Percentiles rank a stretch among this genome's conserved stretches.
Evolutionary conservation across 306 rosid species (phyloP).

Genomic region (Vigna angularis): DNA sequence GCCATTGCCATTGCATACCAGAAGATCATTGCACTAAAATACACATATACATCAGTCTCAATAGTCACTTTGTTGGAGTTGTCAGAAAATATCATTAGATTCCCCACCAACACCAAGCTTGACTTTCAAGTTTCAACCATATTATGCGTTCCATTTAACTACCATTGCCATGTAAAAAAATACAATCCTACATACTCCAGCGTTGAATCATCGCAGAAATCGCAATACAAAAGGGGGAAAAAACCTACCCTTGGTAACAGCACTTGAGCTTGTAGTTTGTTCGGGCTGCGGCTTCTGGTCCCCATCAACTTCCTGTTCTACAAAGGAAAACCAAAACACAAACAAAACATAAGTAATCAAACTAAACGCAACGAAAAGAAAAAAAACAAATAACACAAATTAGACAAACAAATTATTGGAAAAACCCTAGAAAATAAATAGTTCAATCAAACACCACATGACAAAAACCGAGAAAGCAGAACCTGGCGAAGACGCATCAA

Average conservation of each 20-base stretch:
- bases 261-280: slow-evolving; percentile 50
- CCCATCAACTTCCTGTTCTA: slow-evolving; percentile 64
- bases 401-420: not conserved
- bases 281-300: slow-evolving; percentile 45
- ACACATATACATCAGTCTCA: not conserved
- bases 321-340: slow-evolving; percentile 37
- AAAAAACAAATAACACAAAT: not conserved
- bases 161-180: slow-evolving; percentile 7
- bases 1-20: not conserved
- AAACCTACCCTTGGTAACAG: slow-evolving; percentile 53
- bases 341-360: slow-evolving; percentile 39
- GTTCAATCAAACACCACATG: not conserved
- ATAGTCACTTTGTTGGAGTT: slow-evolving; percentile 27
- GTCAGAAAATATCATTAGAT: slow-evolving; percentile 22
- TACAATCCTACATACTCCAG: slow-evolving; percentile 24
- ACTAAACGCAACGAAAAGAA: not conserved
- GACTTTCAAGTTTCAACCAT: slow-evolving; percentile 22
- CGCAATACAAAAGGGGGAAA: not conserved
- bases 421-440: slow-evolving; percentile 16
- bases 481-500: slow-evolving; percentile 43
- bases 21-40: slow-evolving; percentile 18
- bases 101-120: slow-evolving; percentile 18
- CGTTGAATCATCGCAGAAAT: not conserved
- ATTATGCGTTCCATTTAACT: slow-evolving; percentile 6
- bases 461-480: not conserved